A percentile compares a stretch with the other conserved stretches of the same genome.
These are phyloP conservation scores for Tritrichomonas foetus DNA, from an alignment of 208 protist genomes.

Conservation along the genomic window DNA sequence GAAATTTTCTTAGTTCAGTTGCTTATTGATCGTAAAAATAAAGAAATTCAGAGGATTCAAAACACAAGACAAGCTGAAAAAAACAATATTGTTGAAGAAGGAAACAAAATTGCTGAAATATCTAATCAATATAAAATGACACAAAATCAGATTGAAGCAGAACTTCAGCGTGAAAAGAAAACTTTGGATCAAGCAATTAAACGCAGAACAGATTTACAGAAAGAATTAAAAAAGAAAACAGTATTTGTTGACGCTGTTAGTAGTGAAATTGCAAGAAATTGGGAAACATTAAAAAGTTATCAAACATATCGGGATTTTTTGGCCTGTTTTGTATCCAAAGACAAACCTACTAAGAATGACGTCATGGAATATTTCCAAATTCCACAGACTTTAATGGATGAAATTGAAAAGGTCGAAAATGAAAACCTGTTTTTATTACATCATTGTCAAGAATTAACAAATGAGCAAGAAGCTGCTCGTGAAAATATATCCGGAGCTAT, in stretches of 20 bases:
- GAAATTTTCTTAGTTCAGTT: background rate
- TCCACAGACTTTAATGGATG: background rate
- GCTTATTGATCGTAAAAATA: background rate
- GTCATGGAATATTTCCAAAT: background rate
- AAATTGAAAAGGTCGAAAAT: background rate
- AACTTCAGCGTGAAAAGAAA: background rate
- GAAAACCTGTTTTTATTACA: conserved; percentile 5
- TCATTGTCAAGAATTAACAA: background rate
- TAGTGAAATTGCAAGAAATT: background rate
- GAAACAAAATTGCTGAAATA: conserved; percentile 17
- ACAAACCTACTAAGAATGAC: background rate
- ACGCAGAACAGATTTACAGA: background rate
- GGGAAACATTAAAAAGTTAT: background rate
- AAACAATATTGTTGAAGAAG: conserved; percentile 24
- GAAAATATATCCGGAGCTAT: background rate
- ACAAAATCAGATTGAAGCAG: background rate
- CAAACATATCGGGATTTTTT: background rate
- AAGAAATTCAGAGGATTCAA: background rate
- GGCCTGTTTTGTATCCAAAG: background rate
- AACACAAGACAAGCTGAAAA: background rate
- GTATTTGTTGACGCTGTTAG: background rate
- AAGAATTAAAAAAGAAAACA: conserved; percentile 28
- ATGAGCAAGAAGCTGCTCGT: background rate
- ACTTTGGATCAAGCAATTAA: conserved; percentile 4
- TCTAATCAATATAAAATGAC: conserved; percentile 34